These are phyloP conservation scores for Ascochyta fabae DNA, from an alignment of 2,329 filamentous ascomycete genomes.

Conservation along the genomic window DNA sequence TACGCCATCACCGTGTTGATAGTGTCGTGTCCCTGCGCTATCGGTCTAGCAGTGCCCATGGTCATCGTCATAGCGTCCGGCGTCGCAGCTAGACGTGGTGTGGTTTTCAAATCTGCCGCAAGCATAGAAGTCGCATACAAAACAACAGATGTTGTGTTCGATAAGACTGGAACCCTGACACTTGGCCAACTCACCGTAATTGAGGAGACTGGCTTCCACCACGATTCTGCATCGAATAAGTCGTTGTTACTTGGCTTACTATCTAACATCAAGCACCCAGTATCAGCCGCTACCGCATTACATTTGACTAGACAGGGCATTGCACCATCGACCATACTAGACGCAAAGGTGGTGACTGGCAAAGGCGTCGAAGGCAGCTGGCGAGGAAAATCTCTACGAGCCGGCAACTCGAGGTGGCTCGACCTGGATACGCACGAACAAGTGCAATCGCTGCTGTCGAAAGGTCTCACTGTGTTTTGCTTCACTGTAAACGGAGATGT, in stretches of 20 bases:
- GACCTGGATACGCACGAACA: conserved; percentile 52
- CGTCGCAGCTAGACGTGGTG: conserved; percentile 66
- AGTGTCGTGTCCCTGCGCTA: conserved; percentile 81
- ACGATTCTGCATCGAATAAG: conserved; percentile 5
- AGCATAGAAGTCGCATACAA: conserved; percentile 68
- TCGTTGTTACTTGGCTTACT: conserved; percentile 50
- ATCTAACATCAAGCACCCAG: conserved; percentile 57
- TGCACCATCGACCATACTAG: conserved; percentile 8
- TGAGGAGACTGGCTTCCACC: conserved; percentile 30
- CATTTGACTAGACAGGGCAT: conserved; percentile 47
- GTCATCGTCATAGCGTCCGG: conserved; percentile 76
- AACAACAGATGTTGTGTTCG: conserved; percentile 72
- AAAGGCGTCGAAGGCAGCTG: conserved; percentile 53
- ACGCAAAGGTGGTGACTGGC: conserved; percentile 49
- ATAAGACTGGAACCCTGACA: conserved; percentile 82
- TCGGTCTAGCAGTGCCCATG: conserved; percentile 79
- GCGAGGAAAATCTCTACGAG: conserved; percentile 42
- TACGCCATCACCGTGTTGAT: conserved; percentile 76
- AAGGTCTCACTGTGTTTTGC: conserved; percentile 55
- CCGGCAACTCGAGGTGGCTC: conserved; percentile 59
- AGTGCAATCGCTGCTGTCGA: conserved; percentile 39
- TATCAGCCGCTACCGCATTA: conserved; percentile 57
- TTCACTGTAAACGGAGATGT: conserved; percentile 57
- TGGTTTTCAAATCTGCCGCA: conserved; percentile 73
- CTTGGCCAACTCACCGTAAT: conserved; percentile 57